A percentile compares a stretch with the other conserved stretches of the same genome.
phyloP scores from a whole-genome alignment of 129 eudicot species.

The Tagetes erecta region DNA sequence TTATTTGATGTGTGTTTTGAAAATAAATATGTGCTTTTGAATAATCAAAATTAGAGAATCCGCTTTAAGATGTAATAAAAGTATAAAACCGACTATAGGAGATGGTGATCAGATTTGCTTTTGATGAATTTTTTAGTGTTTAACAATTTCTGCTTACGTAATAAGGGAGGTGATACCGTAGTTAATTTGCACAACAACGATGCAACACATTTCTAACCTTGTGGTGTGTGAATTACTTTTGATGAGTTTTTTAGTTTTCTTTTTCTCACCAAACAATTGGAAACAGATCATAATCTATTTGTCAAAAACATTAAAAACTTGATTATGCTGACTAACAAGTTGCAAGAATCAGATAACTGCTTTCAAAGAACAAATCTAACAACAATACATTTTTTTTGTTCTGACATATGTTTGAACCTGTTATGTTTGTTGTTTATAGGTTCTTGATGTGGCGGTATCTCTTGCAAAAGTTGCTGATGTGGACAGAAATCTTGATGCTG shows the following conservation, averaged over 20 bases:
- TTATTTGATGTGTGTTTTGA: neutral
- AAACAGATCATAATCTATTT: neutral
- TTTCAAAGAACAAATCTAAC: neutral
- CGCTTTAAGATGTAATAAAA: neutral
- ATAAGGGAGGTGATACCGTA: neutral
- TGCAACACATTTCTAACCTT: neutral
- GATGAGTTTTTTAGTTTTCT: too few relatives aligned
- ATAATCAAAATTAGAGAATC: neutral
- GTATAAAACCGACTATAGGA: neutral
- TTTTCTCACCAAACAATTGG: neutral
- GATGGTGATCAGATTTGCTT: neutral
- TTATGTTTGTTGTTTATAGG: conserved; percentile 39
- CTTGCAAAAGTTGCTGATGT: conserved; percentile 97
- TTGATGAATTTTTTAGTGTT: neutral
- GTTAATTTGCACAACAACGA: neutral
- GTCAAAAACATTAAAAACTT: neutral
- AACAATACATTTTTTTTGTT: neutral
- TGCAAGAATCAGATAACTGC: neutral
- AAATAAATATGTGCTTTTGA: neutral
- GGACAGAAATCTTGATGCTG: conserved; percentile 80
- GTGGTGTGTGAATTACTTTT: neutral
- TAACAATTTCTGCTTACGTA: neutral
- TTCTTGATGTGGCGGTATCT: conserved; percentile 81
- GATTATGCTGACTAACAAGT: neutral
- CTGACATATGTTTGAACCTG: neutral